Conservation (phyloP, 2,329 filamentous ascomycete species). For the Ophiostoma ulmi region DNA sequence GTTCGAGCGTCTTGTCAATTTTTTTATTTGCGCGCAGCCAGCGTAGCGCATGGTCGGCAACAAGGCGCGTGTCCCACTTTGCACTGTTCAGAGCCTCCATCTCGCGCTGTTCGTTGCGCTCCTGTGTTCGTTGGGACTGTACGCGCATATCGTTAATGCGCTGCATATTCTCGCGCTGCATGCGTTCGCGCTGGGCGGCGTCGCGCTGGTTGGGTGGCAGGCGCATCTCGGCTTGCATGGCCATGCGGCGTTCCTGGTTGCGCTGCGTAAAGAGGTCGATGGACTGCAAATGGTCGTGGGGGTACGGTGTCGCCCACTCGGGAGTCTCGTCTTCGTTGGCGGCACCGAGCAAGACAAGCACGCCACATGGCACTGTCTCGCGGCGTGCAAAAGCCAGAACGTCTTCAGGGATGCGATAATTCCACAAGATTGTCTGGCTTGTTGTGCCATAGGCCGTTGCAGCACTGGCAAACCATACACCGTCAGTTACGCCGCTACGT, state of each 20-base stretch:
- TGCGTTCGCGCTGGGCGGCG: slow-evolving; percentile 40
- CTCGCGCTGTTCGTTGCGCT: slow-evolving; percentile 43
- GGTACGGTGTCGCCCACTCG: slow-evolving; percentile 46
- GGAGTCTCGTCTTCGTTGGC: slow-evolving; percentile 50
- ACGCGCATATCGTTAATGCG: slow-evolving; percentile 46
- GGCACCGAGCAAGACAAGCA: slow-evolving; percentile 51
- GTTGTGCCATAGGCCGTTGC: slow-evolving; percentile 52
- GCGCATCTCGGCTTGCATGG: slow-evolving; percentile 41
- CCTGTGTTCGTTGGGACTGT: slow-evolving; percentile 36
- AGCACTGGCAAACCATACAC: slow-evolving; percentile 54
- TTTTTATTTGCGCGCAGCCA: slow-evolving; percentile 39
- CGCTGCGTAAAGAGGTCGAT: slow-evolving; percentile 38
- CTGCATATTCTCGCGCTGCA: slow-evolving; percentile 41
- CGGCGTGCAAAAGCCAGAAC: slow-evolving; percentile 47
- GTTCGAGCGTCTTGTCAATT: not conserved
- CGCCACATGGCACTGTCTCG: slow-evolving; percentile 53
- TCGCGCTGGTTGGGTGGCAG: slow-evolving; percentile 42
- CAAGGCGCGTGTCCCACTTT: slow-evolving; percentile 46
- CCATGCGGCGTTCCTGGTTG: slow-evolving; percentile 39
- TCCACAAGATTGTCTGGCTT: slow-evolving; percentile 54
- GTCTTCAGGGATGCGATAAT: slow-evolving; percentile 52
- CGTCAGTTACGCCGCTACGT: slow-evolving; percentile 33
- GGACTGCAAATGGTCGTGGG: slow-evolving; percentile 36
- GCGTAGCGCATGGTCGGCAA: slow-evolving; percentile 41
- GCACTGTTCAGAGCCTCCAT: slow-evolving; percentile 51